A percentile compares a stretch with the other conserved stretches of the same genome.
phyloP scores from a whole-genome alignment of 768 basidiomycete genomes.

The Cubamyces lactineus region DNA sequence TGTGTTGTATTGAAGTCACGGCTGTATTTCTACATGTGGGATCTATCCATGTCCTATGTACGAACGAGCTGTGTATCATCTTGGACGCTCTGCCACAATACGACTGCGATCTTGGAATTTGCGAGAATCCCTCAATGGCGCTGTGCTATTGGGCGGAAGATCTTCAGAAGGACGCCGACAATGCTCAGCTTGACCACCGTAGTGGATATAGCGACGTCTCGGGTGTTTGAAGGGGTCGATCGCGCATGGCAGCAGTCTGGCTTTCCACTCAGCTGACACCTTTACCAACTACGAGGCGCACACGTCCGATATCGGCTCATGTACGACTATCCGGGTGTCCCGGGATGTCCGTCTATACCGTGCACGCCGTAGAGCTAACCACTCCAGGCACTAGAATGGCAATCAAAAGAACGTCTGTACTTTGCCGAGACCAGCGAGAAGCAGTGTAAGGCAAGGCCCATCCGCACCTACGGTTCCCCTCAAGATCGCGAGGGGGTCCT shows the following conservation, averaged over 20 bases:
- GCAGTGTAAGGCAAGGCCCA: neutral
- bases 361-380: neutral
- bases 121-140: neutral
- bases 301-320: neutral
- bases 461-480: neutral
- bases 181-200: neutral
- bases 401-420: neutral
- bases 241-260: neutral
- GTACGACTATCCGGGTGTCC: neutral
- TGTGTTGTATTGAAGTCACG: slow-evolving; percentile 8
- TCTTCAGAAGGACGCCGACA: neutral
- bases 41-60: slow-evolving; percentile 3
- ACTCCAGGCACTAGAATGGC: neutral
- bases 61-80: slow-evolving; percentile 6
- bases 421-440: neutral
- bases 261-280: neutral
- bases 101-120: neutral
- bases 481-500: neutral
- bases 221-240: slow-evolving; percentile 8
- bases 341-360: neutral
- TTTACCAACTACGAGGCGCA: neutral
- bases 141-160: neutral
- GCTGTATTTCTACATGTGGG: slow-evolving; percentile 20
- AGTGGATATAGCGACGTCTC: neutral
- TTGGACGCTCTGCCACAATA: neutral